These are phyloP conservation scores for Bipolaris sorokiniana DNA, from an alignment of 2,329 filamentous ascomycete genomes.

Conservation along the genomic window DNA sequence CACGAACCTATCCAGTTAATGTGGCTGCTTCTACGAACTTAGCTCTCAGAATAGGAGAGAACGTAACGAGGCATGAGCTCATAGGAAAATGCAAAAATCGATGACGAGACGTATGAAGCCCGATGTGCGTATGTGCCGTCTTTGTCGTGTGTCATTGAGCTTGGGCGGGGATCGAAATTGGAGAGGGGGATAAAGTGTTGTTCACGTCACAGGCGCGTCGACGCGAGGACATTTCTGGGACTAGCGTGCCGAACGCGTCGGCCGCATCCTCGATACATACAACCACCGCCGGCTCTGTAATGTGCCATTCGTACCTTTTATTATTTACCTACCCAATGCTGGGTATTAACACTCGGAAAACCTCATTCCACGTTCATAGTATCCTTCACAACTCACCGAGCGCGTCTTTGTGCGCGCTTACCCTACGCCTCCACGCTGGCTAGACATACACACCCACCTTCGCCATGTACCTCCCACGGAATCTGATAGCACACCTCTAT, in stretches of 20 bases:
- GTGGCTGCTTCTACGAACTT: neutral
- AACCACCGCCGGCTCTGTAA: slow-evolving; percentile 23
- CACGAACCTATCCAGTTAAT: neutral
- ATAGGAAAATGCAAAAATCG: neutral
- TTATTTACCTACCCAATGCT: slow-evolving; percentile 22
- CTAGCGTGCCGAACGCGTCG: slow-evolving; percentile 36
- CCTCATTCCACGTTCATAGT: slow-evolving; percentile 16
- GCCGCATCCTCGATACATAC: slow-evolving; percentile 20
- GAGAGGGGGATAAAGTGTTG: slow-evolving; percentile 16
- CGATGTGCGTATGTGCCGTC: neutral
- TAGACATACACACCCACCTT: slow-evolving; percentile 19
- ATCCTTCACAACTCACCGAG: slow-evolving; percentile 26
- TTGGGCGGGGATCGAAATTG: slow-evolving; percentile 15
- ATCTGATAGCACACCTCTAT: slow-evolving; percentile 89
- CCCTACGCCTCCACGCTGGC: slow-evolving; percentile 22
- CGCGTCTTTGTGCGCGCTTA: slow-evolving; percentile 36
- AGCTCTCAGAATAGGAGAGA: neutral
- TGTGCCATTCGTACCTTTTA: slow-evolving; percentile 21
- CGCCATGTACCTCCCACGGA: slow-evolving; percentile 90
- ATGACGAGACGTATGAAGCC: neutral
- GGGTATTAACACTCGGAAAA: slow-evolving; percentile 26
- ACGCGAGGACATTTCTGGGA: slow-evolving; percentile 18
- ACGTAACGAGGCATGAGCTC: neutral
- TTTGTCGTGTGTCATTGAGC: neutral
- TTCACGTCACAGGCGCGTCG: slow-evolving; percentile 29